Evolutionary conservation across 1,284 basidiomycete species (phyloP), one percentile per base, ranked within the genome.

Genomic region (Thecaphora thlaspeos): DNA sequence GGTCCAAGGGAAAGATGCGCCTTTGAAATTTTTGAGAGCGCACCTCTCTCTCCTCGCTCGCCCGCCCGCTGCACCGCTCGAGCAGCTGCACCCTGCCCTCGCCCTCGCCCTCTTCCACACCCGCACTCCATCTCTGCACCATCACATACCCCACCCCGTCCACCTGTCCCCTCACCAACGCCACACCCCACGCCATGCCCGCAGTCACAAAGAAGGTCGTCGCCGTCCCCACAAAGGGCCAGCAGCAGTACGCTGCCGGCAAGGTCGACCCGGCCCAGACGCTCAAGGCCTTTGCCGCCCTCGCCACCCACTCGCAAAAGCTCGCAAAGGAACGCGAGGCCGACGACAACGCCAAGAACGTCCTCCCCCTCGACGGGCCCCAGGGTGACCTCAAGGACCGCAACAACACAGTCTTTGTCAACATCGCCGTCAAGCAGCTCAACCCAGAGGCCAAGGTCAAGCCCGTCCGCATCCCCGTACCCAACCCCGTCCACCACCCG

Each of bases 401-500:
- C 11, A 50, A 46, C 26, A 68, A 76, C 40, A 50, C 61, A 0
- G 65, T 74, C 23, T 76, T 54, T 30, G 14, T 77, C 4, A 70
- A 75, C 40, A 21, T 77, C 22, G 70, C 71, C 2, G 41, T 75
- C 45, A 73, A 75, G 50, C 44, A 51, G 34, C 54, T 77, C 15
- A 51, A 51, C 12, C 46, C 61, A 1, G 51, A 55, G 15, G 56
- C 48, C 39, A 61, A 71, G 38, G 58, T 68, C 22, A 76, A 76
- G 49, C 71, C 73, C 15, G 64, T 68, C n/a, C 61, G 71, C 0
- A 67, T 73, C 49, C 61, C 62, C 21, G 48, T 70, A 9, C 70
- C 76, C 18, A 84, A 94, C 78, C 87, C 93, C 2, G 81, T 90
- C 57, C 85, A 89, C 73, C 91, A 88, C 81, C 91, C 87, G 15